Conservation (phyloP, 805 yeast species). For the Lachancea mirantina region DNA sequence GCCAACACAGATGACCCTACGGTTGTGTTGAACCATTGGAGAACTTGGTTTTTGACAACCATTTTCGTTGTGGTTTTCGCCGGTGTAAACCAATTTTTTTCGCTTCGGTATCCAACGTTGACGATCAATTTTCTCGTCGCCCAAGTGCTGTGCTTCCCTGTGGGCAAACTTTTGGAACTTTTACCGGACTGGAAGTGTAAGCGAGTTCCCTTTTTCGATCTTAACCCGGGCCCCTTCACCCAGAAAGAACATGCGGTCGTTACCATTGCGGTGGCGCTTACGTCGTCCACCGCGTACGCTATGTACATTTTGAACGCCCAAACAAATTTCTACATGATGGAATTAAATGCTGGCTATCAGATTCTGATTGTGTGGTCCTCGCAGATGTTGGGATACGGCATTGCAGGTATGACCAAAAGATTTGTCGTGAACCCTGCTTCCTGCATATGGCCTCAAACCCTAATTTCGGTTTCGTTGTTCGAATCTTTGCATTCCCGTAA, state of each 20-base stretch:
- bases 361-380: conserved; percentile 47
- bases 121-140: conserved; percentile 45
- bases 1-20: conserved; percentile 46
- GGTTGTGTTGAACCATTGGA: conserved; percentile 43
- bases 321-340: conserved; percentile 38
- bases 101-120: conserved; percentile 46
- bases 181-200: conserved; percentile 36
- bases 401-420: conserved; percentile 54
- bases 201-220: conserved; percentile 26
- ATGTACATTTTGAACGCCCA: conserved; percentile 48
- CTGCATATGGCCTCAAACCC: conserved; percentile 57
- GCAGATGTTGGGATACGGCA: conserved; percentile 59
- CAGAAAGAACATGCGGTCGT: conserved; percentile 47
- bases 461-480: conserved; percentile 53
- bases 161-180: conserved; percentile 39
- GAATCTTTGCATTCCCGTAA: conserved; percentile 40
- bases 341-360: conserved; percentile 43
- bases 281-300: conserved; percentile 45
- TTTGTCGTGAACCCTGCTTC: conserved; percentile 54
- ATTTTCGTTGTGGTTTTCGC: conserved; percentile 48
- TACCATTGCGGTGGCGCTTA: conserved; percentile 41
- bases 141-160: conserved; percentile 47
- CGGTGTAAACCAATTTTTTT: conserved; percentile 49
- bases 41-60: conserved; percentile 48
- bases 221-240: conserved; percentile 49